phyloP scores from a whole-genome alignment of 305 asterid species.

The Plantago lanceolata region DNA sequence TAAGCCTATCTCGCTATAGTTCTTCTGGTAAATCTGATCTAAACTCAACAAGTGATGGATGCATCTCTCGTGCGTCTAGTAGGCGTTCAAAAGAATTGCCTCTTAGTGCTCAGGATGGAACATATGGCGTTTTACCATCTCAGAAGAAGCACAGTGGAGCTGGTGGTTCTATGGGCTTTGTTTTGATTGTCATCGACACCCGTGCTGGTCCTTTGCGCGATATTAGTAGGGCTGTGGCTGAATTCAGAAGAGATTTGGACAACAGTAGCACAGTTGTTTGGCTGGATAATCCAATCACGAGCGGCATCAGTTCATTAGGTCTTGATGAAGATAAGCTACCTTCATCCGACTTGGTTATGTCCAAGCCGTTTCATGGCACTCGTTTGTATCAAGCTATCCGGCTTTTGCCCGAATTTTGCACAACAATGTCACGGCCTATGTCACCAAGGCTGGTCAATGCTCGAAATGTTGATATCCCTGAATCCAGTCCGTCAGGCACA shows the following conservation, averaged over 20 bases:
- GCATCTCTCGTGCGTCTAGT: conserved; percentile 27
- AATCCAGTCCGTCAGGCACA: conserved; percentile 13
- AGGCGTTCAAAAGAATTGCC: conserved; percentile 38
- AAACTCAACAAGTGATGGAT: conserved; percentile 27
- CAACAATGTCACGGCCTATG: conserved; percentile 6
- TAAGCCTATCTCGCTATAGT: conserved; percentile 21
- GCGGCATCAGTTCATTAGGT: conserved; percentile 16
- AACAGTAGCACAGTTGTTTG: conserved; percentile 41
- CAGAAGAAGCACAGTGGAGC: conserved; percentile 15
- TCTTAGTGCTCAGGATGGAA: conserved; percentile 40
- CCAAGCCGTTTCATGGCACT: conserved; percentile 53
- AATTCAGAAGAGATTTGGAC: conserved; percentile 40
- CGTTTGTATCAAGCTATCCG: conserved; percentile 33
- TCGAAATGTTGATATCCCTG: not conserved
- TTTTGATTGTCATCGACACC: conserved; percentile 37
- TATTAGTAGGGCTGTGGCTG: conserved; percentile 35
- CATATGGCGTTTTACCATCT: conserved; percentile 16
- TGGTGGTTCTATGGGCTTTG: conserved; percentile 12
- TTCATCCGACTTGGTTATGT: conserved; percentile 34
- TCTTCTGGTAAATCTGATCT: conserved; percentile 30
- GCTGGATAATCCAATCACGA: conserved; percentile 30
- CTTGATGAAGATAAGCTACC: conserved; percentile 38
- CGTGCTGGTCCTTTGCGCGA: conserved; percentile 29
- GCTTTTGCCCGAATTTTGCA: conserved; percentile 46
- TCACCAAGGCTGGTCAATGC: conserved; percentile 19